Percentiles rank a stretch among this genome's conserved stretches.
Evolutionary conservation across 805 yeast genomes (phyloP).

Genomic region (Saccharomycopsis synnaedendra): DNA sequence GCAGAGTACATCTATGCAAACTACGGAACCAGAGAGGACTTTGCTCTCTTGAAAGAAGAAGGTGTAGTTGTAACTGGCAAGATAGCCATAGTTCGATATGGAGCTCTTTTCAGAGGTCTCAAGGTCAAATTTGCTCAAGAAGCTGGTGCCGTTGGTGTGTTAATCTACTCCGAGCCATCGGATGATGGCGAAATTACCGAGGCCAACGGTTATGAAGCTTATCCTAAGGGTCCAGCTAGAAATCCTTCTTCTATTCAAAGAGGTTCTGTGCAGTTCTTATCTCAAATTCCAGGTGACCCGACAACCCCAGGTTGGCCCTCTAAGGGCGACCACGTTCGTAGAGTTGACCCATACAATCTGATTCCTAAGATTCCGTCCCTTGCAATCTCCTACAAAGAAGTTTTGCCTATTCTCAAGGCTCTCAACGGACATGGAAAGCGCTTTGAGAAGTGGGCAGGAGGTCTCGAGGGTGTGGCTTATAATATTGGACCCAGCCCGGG

Average conservation of each 20-base stretch:
- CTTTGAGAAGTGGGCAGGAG: conserved; percentile 34
- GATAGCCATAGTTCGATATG: conserved; percentile 59
- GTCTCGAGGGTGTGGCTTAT: conserved; percentile 33
- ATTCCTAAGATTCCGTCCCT: conserved; percentile 61
- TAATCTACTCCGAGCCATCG: conserved; percentile 60
- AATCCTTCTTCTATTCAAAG: conserved; percentile 69
- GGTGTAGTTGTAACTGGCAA: conserved; percentile 45
- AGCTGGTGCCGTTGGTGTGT: conserved; percentile 53
- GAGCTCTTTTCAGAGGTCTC: conserved; percentile 56
- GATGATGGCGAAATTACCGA: conserved; percentile 43
- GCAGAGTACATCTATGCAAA: conserved; percentile 56
- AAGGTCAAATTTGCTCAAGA: conserved; percentile 72
- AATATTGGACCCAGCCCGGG: conserved; percentile 39
- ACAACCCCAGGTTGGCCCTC: conserved; percentile 62
- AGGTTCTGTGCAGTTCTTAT: conserved; percentile 58
- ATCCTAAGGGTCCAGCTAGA: conserved; percentile 70
- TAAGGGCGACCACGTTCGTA: conserved; percentile 33
- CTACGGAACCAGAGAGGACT: conserved; percentile 57
- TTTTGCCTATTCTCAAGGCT: conserved; percentile 45
- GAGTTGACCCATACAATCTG: conserved; percentile 36
- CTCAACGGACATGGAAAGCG: conserved; percentile 47
- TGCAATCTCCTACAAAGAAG: conserved; percentile 57
- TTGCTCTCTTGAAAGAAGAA: conserved; percentile 30
- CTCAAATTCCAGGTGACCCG: conserved; percentile 65
- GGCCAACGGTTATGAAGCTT: conserved; percentile 48